Evolutionary conservation across 2,329 filamentous ascomycete species (phyloP).

Genomic region (Fusarium nygamai): DNA sequence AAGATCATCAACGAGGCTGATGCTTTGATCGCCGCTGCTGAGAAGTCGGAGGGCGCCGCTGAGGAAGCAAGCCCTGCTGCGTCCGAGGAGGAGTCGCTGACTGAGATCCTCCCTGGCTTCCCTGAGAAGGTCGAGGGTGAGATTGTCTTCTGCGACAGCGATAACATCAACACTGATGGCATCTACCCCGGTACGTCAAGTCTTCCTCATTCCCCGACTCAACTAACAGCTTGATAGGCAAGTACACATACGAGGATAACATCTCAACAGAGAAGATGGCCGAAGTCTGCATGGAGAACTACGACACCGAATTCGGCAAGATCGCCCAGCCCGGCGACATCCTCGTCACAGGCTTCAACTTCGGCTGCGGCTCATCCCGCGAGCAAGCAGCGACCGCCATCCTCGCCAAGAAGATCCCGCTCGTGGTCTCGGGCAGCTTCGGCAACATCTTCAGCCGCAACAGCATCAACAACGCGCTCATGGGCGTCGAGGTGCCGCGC

Average conservation of each 20-base stretch:
- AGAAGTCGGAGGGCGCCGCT: conserved; percentile 50
- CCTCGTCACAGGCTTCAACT: conserved; percentile 87
- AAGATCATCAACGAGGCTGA: conserved; percentile 77
- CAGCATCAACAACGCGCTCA: conserved; percentile 81
- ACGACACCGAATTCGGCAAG: conserved; percentile 76
- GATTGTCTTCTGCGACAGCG: conserved; percentile 72
- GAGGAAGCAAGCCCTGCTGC: conserved; percentile 9
- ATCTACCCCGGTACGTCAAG: conserved; percentile 84
- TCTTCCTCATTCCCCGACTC: fast-evolving
- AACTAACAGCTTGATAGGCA: conserved; percentile 54
- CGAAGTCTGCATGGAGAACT: conserved; percentile 92
- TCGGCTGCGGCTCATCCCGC: conserved; percentile 82
- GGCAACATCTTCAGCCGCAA: conserved; percentile 85
- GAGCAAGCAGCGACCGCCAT: conserved; percentile 86
- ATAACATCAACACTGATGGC: conserved; percentile 81
- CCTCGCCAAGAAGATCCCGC: conserved; percentile 79
- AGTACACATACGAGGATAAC: conserved; percentile 92
- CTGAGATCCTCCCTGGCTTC: conserved; percentile 85
- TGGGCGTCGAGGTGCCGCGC: conserved; percentile 74
- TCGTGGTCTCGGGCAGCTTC: conserved; percentile 84
- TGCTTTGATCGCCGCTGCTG: conserved; percentile 63
- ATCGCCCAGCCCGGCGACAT: conserved; percentile 78
- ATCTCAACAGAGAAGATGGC: conserved; percentile 83
- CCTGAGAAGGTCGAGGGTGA: conserved; percentile 85
- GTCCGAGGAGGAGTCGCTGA: conserved; percentile 55